Evolutionary conservation across 768 basidiomycete genomes (phyloP).

Genomic region (Cystofilobasidium capitatum): DNA sequence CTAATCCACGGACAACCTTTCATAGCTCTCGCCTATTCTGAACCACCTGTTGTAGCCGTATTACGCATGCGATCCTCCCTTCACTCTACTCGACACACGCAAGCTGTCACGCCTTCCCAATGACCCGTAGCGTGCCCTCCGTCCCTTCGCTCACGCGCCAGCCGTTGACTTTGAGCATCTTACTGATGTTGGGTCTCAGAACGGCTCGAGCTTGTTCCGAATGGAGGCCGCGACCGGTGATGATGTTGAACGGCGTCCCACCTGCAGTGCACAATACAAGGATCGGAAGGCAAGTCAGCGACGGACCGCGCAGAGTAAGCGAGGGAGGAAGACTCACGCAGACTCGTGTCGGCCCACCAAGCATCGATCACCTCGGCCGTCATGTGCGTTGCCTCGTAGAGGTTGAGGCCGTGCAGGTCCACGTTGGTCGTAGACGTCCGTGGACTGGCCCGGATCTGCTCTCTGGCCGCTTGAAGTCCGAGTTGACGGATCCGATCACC

Average conservation of each 20-base stretch:
- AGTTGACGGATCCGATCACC: neutral
- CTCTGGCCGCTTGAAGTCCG: too few species aligned
- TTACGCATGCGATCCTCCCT: too few species aligned
- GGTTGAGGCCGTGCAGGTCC: conserved; percentile 24
- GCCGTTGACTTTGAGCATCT: conserved; percentile 11
- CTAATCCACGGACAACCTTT: too few species aligned
- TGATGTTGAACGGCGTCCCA: conserved; percentile 11
- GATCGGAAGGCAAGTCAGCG: neutral
- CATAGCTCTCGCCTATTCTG: too few species aligned
- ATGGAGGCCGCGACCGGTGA: conserved; percentile 18
- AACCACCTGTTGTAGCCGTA: too few species aligned
- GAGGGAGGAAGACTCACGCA: neutral
- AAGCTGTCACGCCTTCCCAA: too few species aligned
- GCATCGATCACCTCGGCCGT: conserved; percentile 3
- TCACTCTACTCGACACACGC: too few species aligned
- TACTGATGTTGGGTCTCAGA: conserved; percentile 6
- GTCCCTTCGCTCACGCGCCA: conserved; percentile 13
- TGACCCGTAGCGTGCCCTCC: neutral
- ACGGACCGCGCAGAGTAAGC: too few species aligned
- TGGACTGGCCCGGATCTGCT: neutral
- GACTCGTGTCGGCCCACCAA: conserved; percentile 11
- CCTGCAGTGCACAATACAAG: neutral
- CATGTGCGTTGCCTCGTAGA: conserved; percentile 18
- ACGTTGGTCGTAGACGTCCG: conserved; percentile 12
- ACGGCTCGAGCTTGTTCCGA: conserved; percentile 5